These are phyloP conservation scores for Candida sphagnicola DNA, from an alignment of 805 yeast species.

Conservation along the genomic window DNA sequence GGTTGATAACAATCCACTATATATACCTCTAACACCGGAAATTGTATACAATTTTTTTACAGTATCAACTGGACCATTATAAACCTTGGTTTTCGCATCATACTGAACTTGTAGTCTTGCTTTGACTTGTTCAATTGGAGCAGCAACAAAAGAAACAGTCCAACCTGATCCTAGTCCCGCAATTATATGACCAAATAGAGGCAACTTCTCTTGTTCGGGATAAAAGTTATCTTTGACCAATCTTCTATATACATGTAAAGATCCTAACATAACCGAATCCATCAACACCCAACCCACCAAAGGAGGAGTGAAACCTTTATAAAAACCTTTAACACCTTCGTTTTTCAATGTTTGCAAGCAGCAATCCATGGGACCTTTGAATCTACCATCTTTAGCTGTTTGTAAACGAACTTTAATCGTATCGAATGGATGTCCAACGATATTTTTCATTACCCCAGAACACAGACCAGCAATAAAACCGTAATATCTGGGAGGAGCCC, in stretches of 20 bases:
- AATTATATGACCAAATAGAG: conserved; percentile 67
- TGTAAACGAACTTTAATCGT: conserved; percentile 85
- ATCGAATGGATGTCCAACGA: conserved; percentile 92
- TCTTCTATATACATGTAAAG: conserved; percentile 72
- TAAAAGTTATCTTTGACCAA: conserved; percentile 63
- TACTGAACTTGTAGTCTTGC: conserved; percentile 89
- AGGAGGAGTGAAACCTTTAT: conserved; percentile 91
- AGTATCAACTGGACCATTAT: conserved; percentile 80
- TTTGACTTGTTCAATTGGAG: conserved; percentile 87
- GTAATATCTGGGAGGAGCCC: conserved; percentile 49
- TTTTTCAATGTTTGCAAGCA: conserved; percentile 62
- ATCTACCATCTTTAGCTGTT: conserved; percentile 54
- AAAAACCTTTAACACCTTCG: conserved; percentile 78
- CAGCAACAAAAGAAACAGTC: conserved; percentile 94
- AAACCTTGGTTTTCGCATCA: conserved; percentile 63
- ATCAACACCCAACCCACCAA: conserved; percentile 89
- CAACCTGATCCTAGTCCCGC: conserved; percentile 85
- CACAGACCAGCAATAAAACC: conserved; percentile 90
- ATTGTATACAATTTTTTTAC: conserved; percentile 51
- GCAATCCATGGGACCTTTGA: conserved; percentile 82
- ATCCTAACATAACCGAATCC: conserved; percentile 91
- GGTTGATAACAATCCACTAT: conserved; percentile 80
- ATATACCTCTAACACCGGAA: conserved; percentile 69
- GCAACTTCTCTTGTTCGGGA: conserved; percentile 57
- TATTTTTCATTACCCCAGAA: conserved; percentile 81